A percentile compares a stretch with the other conserved stretches of the same genome.
Conservation (phyloP, 2,329 filamentous ascomycete genomes). For the Colletotrichum spinosum region DNA sequence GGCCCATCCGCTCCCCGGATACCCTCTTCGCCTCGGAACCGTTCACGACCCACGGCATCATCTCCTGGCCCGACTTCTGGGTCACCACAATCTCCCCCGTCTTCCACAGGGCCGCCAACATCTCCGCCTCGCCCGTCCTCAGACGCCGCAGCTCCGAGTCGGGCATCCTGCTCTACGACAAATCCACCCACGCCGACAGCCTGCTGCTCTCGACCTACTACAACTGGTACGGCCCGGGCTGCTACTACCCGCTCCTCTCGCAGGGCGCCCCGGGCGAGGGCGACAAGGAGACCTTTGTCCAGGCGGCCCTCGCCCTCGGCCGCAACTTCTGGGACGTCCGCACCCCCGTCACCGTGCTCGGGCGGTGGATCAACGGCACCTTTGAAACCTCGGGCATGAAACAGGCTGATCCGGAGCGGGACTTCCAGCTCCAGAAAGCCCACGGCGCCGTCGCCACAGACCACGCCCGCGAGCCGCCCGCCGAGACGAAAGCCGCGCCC, state of each 20-base stretch:
- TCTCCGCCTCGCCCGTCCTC: slow-evolving; percentile 45
- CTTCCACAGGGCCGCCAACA: slow-evolving; percentile 57
- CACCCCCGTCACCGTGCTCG: slow-evolving; percentile 46
- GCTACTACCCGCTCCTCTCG: slow-evolving; percentile 61
- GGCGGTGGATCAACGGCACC: slow-evolving; percentile 44
- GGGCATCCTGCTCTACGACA: slow-evolving; percentile 61
- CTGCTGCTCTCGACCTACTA: slow-evolving; percentile 65
- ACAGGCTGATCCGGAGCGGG: slow-evolving; percentile 46
- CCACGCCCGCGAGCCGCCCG: slow-evolving; percentile 31
- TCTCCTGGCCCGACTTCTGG: slow-evolving; percentile 70
- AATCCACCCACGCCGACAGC: slow-evolving; percentile 56
- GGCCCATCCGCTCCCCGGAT: slow-evolving; percentile 54
- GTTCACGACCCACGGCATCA: slow-evolving; percentile 62
- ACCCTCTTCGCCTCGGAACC: slow-evolving; percentile 62
- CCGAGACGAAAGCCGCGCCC: slow-evolving; percentile 38
- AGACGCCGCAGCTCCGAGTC: slow-evolving; percentile 56
- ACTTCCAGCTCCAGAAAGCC: slow-evolving; percentile 40
- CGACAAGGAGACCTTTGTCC: slow-evolving; percentile 62
- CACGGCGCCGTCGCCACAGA: slow-evolving; percentile 8
- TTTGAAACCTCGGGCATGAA: slow-evolving; percentile 43
- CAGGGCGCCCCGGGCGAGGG: slow-evolving; percentile 57
- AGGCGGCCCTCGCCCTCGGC: slow-evolving; percentile 55
- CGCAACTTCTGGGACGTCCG: slow-evolving; percentile 54
- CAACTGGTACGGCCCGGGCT: slow-evolving; percentile 64
- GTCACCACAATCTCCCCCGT: slow-evolving; percentile 52